phyloP scores from a whole-genome alignment of 805 yeast species.

The Wickerhamomyces strasburgensis region DNA sequence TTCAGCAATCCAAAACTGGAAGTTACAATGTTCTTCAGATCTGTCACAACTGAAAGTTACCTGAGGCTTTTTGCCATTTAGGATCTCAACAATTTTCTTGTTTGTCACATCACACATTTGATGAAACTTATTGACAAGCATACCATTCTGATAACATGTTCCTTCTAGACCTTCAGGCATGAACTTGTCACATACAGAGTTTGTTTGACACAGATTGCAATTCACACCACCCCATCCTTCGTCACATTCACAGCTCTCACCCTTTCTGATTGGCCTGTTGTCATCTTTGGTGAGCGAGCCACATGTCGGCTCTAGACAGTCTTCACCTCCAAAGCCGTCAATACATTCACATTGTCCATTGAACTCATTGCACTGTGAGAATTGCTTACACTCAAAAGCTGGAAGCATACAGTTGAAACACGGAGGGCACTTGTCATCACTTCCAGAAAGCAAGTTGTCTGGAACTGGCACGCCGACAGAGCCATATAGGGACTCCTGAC shows the following conservation, averaged over 20 bases:
- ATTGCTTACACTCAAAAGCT: slow-evolving; percentile 85
- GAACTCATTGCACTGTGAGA: slow-evolving; percentile 78
- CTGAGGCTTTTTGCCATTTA: slow-evolving; percentile 80
- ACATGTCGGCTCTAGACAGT: slow-evolving; percentile 84
- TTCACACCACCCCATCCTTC: slow-evolving; percentile 94
- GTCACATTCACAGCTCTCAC: slow-evolving; percentile 59
- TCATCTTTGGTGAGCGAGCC: slow-evolving; percentile 70
- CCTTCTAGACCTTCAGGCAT: slow-evolving; percentile 85
- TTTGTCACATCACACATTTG: slow-evolving; percentile 96
- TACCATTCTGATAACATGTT: slow-evolving; percentile 84
- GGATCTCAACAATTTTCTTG: slow-evolving; percentile 72
- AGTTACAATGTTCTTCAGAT: slow-evolving; percentile 62
- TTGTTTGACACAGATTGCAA: slow-evolving; percentile 77
- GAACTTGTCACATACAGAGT: slow-evolving; percentile 75
- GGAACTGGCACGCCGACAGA: slow-evolving; percentile 1
- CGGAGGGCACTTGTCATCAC: slow-evolving; percentile 61
- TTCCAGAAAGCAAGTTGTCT: neutral
- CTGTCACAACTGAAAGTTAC: slow-evolving; percentile 87
- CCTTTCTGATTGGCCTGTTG: slow-evolving; percentile 56
- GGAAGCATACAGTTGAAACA: slow-evolving; percentile 95
- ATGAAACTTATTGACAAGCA: slow-evolving; percentile 71
- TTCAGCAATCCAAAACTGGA: slow-evolving; percentile 95
- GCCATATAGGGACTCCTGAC: slow-evolving; percentile 10
- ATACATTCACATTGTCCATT: slow-evolving; percentile 92
- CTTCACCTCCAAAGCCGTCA: slow-evolving; percentile 90